Percentiles rank a stretch among this genome's conserved stretches.
Conservation (phyloP, 2,329 filamentous ascomycete species). For the Magnaporthiopsis rhizophila region DNA sequence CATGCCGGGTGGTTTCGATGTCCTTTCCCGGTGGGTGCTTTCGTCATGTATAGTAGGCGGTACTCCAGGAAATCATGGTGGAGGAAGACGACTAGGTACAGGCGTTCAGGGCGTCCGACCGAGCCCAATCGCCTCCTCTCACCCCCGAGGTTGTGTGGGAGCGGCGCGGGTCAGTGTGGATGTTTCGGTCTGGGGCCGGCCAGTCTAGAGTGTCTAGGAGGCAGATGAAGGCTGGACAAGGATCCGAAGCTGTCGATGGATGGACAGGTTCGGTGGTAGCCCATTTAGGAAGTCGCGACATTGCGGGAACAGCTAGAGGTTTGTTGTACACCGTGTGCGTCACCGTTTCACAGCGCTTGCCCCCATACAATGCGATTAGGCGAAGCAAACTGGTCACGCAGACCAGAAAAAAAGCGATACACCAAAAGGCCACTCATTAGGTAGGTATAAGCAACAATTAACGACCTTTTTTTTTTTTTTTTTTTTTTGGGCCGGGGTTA, state of each 20-base stretch:
- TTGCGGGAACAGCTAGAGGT: not conserved
- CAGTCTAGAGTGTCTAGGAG: not conserved
- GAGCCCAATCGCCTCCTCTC: not conserved
- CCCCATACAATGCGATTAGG: too few relatives aligned
- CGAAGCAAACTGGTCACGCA: not conserved
- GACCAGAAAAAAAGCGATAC: too few relatives aligned
- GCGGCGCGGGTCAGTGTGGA: not conserved
- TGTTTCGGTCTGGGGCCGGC: not conserved
- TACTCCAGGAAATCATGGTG: not conserved
- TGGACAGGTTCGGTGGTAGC: not conserved
- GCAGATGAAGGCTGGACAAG: not conserved
- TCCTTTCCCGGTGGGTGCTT: not conserved
- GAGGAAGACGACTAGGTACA: not conserved
- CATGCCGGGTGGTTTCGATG: slow-evolving; percentile 30
- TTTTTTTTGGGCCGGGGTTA: too few relatives aligned
- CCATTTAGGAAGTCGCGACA: not conserved
- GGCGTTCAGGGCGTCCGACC: not conserved
- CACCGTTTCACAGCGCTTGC: not conserved
- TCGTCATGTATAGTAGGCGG: not conserved
- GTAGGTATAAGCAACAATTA: too few relatives aligned
- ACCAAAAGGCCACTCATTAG: too few relatives aligned
- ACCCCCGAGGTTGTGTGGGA: too few relatives aligned
- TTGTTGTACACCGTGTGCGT: not conserved
- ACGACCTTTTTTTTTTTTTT: too few relatives aligned
- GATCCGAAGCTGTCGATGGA: not conserved